These are phyloP conservation scores for Orbilia oligospora DNA, from an alignment of 2,329 filamentous ascomycete genomes.

Conservation along the genomic window DNA sequence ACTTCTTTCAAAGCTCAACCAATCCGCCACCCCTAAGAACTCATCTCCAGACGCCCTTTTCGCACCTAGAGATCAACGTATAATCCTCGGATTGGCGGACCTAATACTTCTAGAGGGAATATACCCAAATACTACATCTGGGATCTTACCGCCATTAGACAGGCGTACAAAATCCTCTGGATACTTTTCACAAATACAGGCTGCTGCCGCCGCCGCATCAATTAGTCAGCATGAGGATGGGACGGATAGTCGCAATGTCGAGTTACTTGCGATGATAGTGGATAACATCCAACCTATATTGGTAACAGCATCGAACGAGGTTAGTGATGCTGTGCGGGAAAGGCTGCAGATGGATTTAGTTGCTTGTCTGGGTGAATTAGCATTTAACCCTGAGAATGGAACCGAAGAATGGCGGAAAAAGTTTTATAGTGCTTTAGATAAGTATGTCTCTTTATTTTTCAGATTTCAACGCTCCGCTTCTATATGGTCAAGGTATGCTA, in stretches of 20 bases:
- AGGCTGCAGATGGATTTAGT: constrained; percentile 63
- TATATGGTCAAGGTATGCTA: constrained; percentile 30
- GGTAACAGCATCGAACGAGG: constrained; percentile 49
- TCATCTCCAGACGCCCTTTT: constrained; percentile 52
- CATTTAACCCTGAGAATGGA: constrained; percentile 60
- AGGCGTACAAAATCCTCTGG: constrained; percentile 57
- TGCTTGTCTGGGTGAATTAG: constrained; percentile 63
- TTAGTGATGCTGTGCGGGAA: constrained; percentile 60
- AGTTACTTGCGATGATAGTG: constrained; percentile 38
- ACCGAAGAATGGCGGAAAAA: constrained; percentile 57
- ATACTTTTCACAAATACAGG: constrained; percentile 53
- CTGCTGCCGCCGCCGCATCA: constrained; percentile 14
- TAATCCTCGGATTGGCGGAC: constrained; percentile 62
- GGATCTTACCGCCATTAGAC: constrained; percentile 57
- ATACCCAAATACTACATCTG: constrained; percentile 62
- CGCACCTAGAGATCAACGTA: constrained; percentile 61
- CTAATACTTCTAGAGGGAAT: constrained; percentile 63
- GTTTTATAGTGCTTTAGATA: constrained; percentile 61
- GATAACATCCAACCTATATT: constrained; percentile 43
- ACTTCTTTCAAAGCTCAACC: constrained; percentile 32
- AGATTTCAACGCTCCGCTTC: neutral
- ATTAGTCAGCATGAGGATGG: constrained; percentile 11
- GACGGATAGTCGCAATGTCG: constrained; percentile 10
- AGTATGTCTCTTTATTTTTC: constrained; percentile 44
- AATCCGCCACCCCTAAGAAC: constrained; percentile 34